Conservation (phyloP, 2,329 filamentous ascomycete genomes). For the Elsinoe arachidis region DNA sequence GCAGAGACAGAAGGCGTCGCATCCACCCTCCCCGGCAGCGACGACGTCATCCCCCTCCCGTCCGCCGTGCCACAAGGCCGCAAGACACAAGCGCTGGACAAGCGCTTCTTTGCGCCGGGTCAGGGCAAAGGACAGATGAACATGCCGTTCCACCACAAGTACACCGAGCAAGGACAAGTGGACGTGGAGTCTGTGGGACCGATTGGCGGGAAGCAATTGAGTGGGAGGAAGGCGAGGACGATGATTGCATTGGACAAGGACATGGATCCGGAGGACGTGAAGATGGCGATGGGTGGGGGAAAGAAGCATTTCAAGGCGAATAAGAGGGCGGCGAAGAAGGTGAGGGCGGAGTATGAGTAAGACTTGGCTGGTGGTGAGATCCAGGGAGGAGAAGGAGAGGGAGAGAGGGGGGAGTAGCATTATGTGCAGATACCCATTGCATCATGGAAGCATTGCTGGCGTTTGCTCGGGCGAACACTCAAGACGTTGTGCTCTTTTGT, state of each 20-base stretch:
- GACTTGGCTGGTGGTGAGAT: no score
- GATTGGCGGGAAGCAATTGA: constrained; percentile 56
- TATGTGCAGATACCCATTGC: not conserved
- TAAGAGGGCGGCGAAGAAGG: constrained; percentile 39
- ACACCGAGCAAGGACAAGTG: constrained; percentile 65
- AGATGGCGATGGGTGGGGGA: constrained; percentile 39
- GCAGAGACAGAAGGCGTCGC: constrained; percentile 17
- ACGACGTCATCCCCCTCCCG: constrained; percentile 40
- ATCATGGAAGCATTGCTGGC: no score
- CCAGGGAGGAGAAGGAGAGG: no score
- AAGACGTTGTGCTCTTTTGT: no score
- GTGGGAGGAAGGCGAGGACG: constrained; percentile 71
- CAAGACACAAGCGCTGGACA: constrained; percentile 73
- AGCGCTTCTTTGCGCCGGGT: constrained; percentile 72
- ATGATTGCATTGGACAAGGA: constrained; percentile 79
- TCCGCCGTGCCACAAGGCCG: constrained; percentile 43
- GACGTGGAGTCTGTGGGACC: constrained; percentile 19
- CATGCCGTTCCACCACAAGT: constrained; percentile 83
- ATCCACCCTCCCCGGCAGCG: constrained; percentile 29
- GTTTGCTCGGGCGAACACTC: no score
- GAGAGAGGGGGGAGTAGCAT: no score
- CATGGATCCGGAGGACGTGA: constrained; percentile 56
- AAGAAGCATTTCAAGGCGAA: constrained; percentile 97
- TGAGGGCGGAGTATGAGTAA: constrained; percentile 16
- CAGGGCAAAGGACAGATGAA: constrained; percentile 55